Evolutionary conservation across 2,329 filamentous ascomycete species (phyloP), one percentile per base, ranked within the genome.

Genomic region (Paraphaeosphaeria minitans): DNA sequence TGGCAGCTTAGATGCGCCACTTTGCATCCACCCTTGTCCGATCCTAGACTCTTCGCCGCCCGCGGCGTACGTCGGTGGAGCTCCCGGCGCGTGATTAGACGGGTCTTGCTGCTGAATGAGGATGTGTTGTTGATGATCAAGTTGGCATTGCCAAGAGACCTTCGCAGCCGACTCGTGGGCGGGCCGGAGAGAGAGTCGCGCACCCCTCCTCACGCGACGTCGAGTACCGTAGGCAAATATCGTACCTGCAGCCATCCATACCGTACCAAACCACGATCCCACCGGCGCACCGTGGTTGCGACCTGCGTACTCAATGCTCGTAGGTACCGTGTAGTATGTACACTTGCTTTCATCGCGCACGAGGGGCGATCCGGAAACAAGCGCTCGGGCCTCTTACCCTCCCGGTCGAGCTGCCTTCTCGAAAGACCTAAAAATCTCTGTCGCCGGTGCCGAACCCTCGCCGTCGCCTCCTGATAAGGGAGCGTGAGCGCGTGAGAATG

Each of bases 1-100:
- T 53, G 50, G 37, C 50, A 13, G 29, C 50, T 53, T 53, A 29
- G 37, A 16, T 43, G 50, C 50, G 50, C 50, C 50, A 53, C 50
- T 42, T 43, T 14, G 24, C 50, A 53, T 10, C n/a, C 47, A 39
- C 33, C 21, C 50, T 53, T 53, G 37, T 21, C 50, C 50, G 14
- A 53, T 53, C 50, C 37, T 43, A 37, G 50, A 9, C 19, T 21
- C 24, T 42, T 14, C 1, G 2, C 37, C 50, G 37, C 12, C 12
- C 13, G 14, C 50, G 22, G 37, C 19, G 37, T 16, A 43, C 37
- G 14, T 43, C 37, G 37, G 29, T 31, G 29, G 29, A 31, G 4
- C 29, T 9, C 10, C 29, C 29, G 29, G 50, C 50, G 24, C 22
- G 42, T 6, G 21, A 19, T 10, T 22, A 10, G 22, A 37, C 27